phyloP scores from a whole-genome alignment of 495 filamentous ascomycete genomes.

The Penicillium daleae region DNA sequence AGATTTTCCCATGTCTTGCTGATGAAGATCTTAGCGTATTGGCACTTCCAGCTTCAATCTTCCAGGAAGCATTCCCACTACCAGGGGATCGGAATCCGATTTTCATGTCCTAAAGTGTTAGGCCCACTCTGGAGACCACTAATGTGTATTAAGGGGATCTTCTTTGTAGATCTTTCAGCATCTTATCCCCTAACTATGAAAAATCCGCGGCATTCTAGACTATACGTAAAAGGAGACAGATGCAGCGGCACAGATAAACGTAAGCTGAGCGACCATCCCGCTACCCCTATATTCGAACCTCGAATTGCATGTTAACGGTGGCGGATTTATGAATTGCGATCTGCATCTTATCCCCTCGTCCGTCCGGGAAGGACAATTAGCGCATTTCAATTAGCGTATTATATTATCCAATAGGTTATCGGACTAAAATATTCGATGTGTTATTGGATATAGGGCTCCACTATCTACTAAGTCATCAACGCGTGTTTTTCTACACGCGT shows the following conservation, averaged over 20 bases:
- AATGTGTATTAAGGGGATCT: neutral
- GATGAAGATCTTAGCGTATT: slow-evolving; percentile 7
- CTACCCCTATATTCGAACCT: neutral
- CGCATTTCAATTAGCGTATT: too few relatives aligned
- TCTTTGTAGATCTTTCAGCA: neutral
- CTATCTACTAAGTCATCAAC: too few relatives aligned
- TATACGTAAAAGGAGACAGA: neutral
- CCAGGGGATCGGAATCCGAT: neutral
- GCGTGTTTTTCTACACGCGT: too few relatives aligned
- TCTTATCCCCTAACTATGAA: neutral
- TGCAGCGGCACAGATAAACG: neutral
- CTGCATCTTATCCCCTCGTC: slow-evolving; percentile 7
- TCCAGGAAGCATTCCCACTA: too few relatives aligned
- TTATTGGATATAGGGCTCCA: too few relatives aligned
- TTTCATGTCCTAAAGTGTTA: neutral
- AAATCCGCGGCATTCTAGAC: neutral
- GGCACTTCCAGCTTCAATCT: neutral
- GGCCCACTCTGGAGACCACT: neutral
- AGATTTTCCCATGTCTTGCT: neutral
- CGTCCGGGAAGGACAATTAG: too few relatives aligned
- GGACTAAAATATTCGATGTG: too few relatives aligned
- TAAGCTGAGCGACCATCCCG: neutral
- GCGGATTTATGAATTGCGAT: slow-evolving; percentile 17
- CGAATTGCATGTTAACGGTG: neutral
- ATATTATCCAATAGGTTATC: too few relatives aligned